Percentiles rank a stretch among this genome's conserved stretches.
These are phyloP conservation scores for Mortierella sp. DNA, from an alignment of 371 early-diverging fungal species.

Conservation along the genomic window DNA sequence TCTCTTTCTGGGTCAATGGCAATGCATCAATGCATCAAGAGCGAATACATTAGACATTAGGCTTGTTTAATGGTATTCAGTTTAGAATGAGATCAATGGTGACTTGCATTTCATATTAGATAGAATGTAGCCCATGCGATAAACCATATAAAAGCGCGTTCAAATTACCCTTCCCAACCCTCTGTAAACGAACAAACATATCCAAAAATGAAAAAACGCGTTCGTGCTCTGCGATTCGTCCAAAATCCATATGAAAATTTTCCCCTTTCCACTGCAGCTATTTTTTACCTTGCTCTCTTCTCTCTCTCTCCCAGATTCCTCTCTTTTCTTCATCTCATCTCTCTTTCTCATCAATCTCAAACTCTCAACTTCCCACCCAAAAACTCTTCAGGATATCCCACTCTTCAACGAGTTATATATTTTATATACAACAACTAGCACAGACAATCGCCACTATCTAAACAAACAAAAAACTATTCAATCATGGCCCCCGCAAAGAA, in stretches of 20 bases:
- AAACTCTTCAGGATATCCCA: neutral
- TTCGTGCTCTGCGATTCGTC: neutral
- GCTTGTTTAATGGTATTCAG: no score
- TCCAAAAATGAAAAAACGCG: no score
- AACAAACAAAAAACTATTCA: no score
- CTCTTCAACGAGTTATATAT: neutral
- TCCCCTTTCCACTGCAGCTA: neutral
- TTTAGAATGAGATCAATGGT: no score
- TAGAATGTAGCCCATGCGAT: no score
- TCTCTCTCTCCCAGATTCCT: slow-evolving; percentile 4
- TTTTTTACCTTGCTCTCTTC: neutral
- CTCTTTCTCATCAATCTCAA: neutral
- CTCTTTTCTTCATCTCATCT: slow-evolving; percentile 15
- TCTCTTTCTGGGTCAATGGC: no score
- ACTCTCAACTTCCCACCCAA: neutral
- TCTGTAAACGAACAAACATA: no score
- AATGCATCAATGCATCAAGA: no score
- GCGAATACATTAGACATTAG: no score
- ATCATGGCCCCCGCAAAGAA: slow-evolving; percentile 35
- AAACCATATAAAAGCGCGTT: no score
- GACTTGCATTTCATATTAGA: no score
- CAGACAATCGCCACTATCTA: neutral
- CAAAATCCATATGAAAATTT: neutral
- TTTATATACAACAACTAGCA: neutral
- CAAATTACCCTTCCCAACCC: no score